Evolutionary conservation across 768 basidiomycete genomes (phyloP), one percentile per base, ranked within the genome.

Genomic region (Lentinula raphanica): DNA sequence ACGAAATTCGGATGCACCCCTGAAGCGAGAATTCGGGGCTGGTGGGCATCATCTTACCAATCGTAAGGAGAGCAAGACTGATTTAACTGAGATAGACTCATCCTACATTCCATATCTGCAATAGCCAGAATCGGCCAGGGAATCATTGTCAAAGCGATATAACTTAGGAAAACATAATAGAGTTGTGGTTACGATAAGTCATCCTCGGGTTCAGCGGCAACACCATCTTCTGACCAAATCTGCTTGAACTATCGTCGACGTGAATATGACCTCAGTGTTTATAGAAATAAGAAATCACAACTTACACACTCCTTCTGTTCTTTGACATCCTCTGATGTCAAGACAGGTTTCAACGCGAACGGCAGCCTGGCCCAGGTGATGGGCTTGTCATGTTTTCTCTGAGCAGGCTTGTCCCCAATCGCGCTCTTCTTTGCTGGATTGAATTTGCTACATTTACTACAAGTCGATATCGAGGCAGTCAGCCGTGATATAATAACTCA

Each of bases 381-480:
- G 5, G 81, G 80, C 39, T 76, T 72, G 2, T 86, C 82, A 62
- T 86, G 75, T 27, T 83, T 82, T 63, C 82, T 85, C 2, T 75
- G 69, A 4, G 86, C 90, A 13, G 89, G 80, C 66, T 86, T 90
- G 70, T 99, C 96, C 1, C 95, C 95, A 2, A 88, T 69, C 0
- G 91, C 84, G 55, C 85, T 92, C 73, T 98, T 98, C 80, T 98
- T 98, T 19, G 89, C 89, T 4, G 86, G 71, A 3, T 86, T 80
- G 67, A 90, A 97, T 71, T 94, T 98, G 46, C 80, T 77, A 63
- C 94, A 94, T 90, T 97, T 98, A 44, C 94, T 97, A 58, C 23
- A 19, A 1, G 7, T 55, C 32, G 29, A 56, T 63, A 42, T 61
- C 31, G 13, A 19, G 5, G 15, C 50, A 39, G 8, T 42, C 28